Evolutionary conservation across 1,284 basidiomycete species (phyloP).

Genomic region (Malassezia restricta): DNA sequence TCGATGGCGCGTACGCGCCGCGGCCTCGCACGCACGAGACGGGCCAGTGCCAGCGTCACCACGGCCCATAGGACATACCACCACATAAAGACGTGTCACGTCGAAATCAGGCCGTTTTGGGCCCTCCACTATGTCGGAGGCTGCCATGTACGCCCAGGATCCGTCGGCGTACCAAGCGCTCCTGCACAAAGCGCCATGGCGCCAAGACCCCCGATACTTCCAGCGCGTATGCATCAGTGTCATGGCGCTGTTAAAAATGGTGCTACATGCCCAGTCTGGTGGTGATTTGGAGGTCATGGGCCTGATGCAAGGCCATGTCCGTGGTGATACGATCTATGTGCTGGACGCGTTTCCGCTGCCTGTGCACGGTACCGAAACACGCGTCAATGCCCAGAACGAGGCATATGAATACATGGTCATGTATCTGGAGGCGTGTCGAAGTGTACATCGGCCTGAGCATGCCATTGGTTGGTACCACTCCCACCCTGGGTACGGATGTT

Average conservation of each 20-base stretch:
- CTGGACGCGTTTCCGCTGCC: constrained; percentile 94
- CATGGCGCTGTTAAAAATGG: constrained; percentile 95
- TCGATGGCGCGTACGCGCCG: not conserved
- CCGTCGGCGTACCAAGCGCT: constrained; percentile 60
- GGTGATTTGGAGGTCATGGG: constrained; percentile 99
- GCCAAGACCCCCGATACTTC: constrained; percentile 80
- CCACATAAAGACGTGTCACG: not conserved
- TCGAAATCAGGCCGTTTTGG: not conserved
- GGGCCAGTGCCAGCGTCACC: not conserved
- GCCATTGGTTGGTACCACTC: constrained; percentile 99
- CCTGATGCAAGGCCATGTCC: constrained; percentile 91
- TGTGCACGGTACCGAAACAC: constrained; percentile 96
- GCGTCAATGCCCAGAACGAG: constrained; percentile 89
- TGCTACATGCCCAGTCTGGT: constrained; percentile 91
- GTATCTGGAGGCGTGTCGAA: constrained; percentile 66
- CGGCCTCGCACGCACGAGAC: not conserved
- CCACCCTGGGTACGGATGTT: constrained; percentile 98
- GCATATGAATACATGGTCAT: constrained; percentile 98
- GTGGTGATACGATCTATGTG: constrained; percentile 62
- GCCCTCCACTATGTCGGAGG: not conserved
- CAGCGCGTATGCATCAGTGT: constrained; percentile 88
- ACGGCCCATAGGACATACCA: not conserved
- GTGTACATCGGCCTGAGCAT: constrained; percentile 72
- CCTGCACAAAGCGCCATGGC: constrained; percentile 68
- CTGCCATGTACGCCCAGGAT: constrained; percentile 53